A percentile compares a stretch with the other conserved stretches of the same genome.
Evolutionary conservation across 768 basidiomycete species (phyloP).

Genomic region (Hericium alpestre): DNA sequence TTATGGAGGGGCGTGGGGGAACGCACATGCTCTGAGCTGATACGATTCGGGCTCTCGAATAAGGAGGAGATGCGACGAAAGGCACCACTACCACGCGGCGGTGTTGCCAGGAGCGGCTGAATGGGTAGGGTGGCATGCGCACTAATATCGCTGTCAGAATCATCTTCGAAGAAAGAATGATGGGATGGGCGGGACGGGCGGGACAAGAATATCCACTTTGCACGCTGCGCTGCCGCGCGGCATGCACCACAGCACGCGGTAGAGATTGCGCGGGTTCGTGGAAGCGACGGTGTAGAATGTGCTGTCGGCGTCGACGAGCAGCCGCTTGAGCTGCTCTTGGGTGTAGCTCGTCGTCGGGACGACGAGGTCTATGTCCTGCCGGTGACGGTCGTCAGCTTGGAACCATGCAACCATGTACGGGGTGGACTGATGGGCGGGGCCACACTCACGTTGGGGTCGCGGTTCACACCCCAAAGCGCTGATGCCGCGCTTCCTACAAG

Average conservation of each 20-base stretch:
- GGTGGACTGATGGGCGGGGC: too few species aligned
- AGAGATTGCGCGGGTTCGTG: conserved; percentile 28
- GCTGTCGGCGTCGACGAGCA: conserved; percentile 21
- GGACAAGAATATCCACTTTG: conserved; percentile 23
- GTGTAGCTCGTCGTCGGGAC: conserved; percentile 25
- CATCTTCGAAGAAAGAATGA: conserved; percentile 1
- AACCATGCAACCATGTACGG: too few species aligned
- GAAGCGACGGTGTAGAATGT: conserved; percentile 30
- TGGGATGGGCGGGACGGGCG: background rate
- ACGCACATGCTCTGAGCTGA: background rate
- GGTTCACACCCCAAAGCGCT: conserved; percentile 12
- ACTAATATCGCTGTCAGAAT: background rate
- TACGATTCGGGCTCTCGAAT: background rate
- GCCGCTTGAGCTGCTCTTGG: conserved; percentile 30
- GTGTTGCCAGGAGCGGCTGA: background rate
- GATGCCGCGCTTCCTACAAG: conserved; percentile 17
- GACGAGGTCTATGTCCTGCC: conserved; percentile 38
- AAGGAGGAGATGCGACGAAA: background rate
- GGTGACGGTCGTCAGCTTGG: background rate
- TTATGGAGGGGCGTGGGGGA: background rate
- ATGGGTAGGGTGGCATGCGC: background rate
- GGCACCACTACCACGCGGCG: background rate
- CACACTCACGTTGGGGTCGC: conserved; percentile 14
- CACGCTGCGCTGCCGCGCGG: conserved; percentile 7
- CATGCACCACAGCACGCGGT: conserved; percentile 32